Percentiles rank a stretch among this genome's conserved stretches.
Conservation (phyloP, 306 rosid genomes). For the Ceratonia siliqua region DNA sequence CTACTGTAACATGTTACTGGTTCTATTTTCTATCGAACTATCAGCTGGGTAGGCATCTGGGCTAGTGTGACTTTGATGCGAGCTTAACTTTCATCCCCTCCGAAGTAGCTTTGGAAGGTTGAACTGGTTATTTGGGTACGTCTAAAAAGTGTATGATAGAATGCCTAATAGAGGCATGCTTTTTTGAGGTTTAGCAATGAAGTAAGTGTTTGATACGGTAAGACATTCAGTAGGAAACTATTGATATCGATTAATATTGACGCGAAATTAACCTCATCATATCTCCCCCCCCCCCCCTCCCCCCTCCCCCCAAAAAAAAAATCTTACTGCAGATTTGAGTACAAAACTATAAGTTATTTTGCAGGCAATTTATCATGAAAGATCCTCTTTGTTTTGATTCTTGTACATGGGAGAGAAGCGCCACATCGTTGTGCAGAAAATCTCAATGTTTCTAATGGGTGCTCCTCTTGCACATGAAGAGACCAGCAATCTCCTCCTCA, state of each 20-base stretch:
- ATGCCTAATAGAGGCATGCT: neutral
- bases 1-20: neutral
- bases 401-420: constrained; percentile 26
- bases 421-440: constrained; percentile 22
- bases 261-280: neutral
- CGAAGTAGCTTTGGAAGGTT: neutral
- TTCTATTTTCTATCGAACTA: neutral
- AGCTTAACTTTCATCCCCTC: neutral
- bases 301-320: neutral
- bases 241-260: neutral
- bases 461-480: constrained; percentile 59
- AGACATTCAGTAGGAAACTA: neutral
- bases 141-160: neutral
- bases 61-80: neutral
- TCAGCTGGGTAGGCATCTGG: neutral
- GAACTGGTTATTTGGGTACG: neutral
- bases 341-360: neutral
- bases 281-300: neutral
- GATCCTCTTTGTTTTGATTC: constrained; percentile 19
- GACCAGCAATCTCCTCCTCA: constrained; percentile 38
- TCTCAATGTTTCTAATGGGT: constrained; percentile 44
- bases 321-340: neutral
- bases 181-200: neutral
- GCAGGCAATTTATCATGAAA: constrained; percentile 46
- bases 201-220: neutral